A percentile compares a stretch with the other conserved stretches of the same genome.
These are phyloP conservation scores for Xylariaceae sp. DNA, from an alignment of 2,329 filamentous ascomycete species.

Conservation along the genomic window DNA sequence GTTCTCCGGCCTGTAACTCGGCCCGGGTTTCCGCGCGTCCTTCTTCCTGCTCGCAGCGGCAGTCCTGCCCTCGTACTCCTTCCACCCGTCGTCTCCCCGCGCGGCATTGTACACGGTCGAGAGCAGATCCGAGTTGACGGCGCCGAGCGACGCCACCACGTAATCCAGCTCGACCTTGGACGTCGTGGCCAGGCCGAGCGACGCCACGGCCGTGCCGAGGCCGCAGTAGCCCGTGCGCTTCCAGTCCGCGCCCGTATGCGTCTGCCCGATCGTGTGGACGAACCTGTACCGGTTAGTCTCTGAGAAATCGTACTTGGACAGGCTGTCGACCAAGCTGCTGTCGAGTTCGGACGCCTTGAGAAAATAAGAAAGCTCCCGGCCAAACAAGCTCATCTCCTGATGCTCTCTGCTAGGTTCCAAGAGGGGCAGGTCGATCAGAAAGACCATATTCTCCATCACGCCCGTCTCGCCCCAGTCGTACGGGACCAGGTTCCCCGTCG, in stretches of 20 bases:
- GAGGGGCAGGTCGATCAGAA: conserved; percentile 84
- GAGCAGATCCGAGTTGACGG: conserved; percentile 64
- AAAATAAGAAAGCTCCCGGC: conserved; percentile 65
- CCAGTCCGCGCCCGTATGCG: conserved; percentile 45
- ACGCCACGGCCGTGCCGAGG: conserved; percentile 60
- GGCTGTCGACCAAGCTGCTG: conserved; percentile 57
- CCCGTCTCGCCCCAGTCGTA: conserved; percentile 89
- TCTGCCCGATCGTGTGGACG: conserved; percentile 69
- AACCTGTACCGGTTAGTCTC: conserved; percentile 69
- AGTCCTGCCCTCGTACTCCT: conserved; percentile 39
- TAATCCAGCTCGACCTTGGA: conserved; percentile 64
- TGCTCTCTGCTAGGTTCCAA: conserved; percentile 38
- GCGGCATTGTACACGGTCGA: conserved; percentile 49
- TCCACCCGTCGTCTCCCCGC: conserved; percentile 43
- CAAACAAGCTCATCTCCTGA: conserved; percentile 49
- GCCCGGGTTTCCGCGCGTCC: conserved; percentile 20
- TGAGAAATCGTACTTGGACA: conserved; percentile 76
- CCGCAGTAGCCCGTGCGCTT: conserved; percentile 59
- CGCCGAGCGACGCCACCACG: conserved; percentile 75
- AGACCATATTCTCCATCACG: conserved; percentile 82
- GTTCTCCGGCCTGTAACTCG: conserved; percentile 35
- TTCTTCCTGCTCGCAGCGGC: conserved; percentile 29
- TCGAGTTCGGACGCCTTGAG: conserved; percentile 61
- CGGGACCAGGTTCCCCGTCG: conserved; percentile 77
- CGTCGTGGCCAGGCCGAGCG: conserved; percentile 55